Evolutionary conservation across 176 grass and related monocot species (phyloP), one percentile per base, ranked within the genome.

Genomic region (Hsuehochloa calcarea): DNA sequence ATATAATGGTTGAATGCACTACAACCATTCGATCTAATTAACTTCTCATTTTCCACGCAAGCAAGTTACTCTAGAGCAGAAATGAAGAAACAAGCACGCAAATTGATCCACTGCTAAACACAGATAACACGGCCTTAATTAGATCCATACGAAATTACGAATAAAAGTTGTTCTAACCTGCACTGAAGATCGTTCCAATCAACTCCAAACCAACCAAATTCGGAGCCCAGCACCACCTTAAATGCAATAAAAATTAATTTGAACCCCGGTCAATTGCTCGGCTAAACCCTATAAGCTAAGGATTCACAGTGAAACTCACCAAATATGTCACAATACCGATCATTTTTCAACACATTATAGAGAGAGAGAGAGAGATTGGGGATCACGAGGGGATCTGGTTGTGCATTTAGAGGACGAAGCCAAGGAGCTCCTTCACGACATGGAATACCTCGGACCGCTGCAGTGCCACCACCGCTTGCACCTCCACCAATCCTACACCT

Each of bases 331-430:
- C 2, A 60, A 13, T 25, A 7, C 27, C 25, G 40, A 80, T 39
- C 39, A 62, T 49, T 70, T 61, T 17, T n/a, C n/a, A 51, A 9
- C 31, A 75, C 39, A 12, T 50, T 3, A 56, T 13, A 39, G 35
- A 34, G 31, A 34, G 31, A 87, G 35, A 12, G 78, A 27, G 58
- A 43, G 65, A 12, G n/a, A n/a, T 23, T 17, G 9, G 7, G 26
- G 5, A 66, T 88, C 93, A 97, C 92, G 93, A 83, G 31, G 92
- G 95, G 85, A 95, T 97, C 81, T 97, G 92, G 35, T 91, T 80
- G 72, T 97, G 92, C 91, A 97, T 97, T 87, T 94, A 97, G 71
- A 97, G 92, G 64, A 95, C 91, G 89, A 97, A 97, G 71, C 95
- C 95, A 41, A 97, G 23, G 35, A 97, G 70, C 83, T 95, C 95